A percentile compares a stretch with the other conserved stretches of the same genome.
Conservation (phyloP, 1,139 yeast genomes). For the Taphrina communis region DNA sequence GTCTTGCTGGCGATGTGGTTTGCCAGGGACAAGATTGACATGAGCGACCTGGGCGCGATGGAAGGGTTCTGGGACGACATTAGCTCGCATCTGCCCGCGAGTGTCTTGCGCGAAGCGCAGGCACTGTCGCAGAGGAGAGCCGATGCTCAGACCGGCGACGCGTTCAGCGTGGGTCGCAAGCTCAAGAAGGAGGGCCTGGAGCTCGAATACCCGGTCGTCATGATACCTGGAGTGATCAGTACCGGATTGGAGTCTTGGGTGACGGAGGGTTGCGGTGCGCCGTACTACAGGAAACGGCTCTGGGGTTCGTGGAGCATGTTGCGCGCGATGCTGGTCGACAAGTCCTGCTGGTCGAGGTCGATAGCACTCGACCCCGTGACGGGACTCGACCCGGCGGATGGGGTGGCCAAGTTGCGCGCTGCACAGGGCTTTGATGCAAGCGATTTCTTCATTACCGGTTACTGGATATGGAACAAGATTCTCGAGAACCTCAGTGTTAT, state of each 20-base stretch:
- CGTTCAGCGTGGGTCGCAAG: slow-evolving; percentile 84
- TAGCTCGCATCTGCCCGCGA: slow-evolving; percentile 61
- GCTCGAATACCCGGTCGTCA: slow-evolving; percentile 75
- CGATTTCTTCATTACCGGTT: slow-evolving; percentile 86
- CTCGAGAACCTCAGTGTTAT: slow-evolving; percentile 90
- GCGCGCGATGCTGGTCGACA: slow-evolving; percentile 87
- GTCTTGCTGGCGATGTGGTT: slow-evolving; percentile 67
- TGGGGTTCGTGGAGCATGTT: slow-evolving; percentile 99
- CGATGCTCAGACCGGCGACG: slow-evolving; percentile 61
- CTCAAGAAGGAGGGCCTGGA: slow-evolving; percentile 61
- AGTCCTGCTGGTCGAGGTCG: slow-evolving; percentile 90
- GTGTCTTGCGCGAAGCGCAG: slow-evolving; percentile 64
- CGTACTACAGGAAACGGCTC: slow-evolving; percentile 84
- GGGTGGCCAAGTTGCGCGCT: slow-evolving; percentile 73
- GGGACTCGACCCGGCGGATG: slow-evolving; percentile 82
- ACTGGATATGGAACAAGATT: slow-evolving; percentile 98
- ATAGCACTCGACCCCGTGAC: slow-evolving; percentile 87
- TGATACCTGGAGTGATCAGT: slow-evolving; percentile 93
- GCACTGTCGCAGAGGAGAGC: slow-evolving; percentile 48
- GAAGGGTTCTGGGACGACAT: slow-evolving; percentile 50
- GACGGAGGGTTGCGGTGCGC: slow-evolving; percentile 77
- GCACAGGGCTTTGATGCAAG: slow-evolving; percentile 95
- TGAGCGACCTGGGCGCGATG: slow-evolving; percentile 61
- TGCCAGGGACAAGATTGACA: slow-evolving; percentile 55
- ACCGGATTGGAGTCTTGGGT: slow-evolving; percentile 97